Percentiles rank a stretch among this genome's conserved stretches.
phyloP scores from a whole-genome alignment of 768 basidiomycete genomes.

The Rhodocollybia butyracea region DNA sequence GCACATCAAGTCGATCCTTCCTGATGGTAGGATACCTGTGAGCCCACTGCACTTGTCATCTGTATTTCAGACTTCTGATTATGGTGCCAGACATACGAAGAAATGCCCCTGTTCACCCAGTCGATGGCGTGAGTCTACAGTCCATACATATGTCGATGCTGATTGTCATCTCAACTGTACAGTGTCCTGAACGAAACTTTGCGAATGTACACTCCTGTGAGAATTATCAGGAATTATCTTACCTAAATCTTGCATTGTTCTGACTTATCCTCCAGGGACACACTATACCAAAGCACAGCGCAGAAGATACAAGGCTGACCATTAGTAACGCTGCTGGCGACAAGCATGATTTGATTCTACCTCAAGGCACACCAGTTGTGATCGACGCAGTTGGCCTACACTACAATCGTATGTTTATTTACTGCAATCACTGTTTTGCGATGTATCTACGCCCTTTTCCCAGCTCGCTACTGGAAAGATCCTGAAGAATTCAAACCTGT shows the following conservation, averaged over 20 bases:
- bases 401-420: slow-evolving; percentile 41
- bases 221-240: slow-evolving; percentile 9
- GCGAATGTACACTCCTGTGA: slow-evolving; percentile 43
- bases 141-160: too few species aligned
- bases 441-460: background rate
- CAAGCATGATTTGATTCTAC: slow-evolving; percentile 35
- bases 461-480: slow-evolving; percentile 56
- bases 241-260: background rate
- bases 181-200: slow-evolving; percentile 51
- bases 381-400: slow-evolving; percentile 41
- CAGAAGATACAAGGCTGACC: slow-evolving; percentile 43
- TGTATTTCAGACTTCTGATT: background rate
- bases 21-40: slow-evolving; percentile 31
- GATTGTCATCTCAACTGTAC: background rate
- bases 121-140: slow-evolving; percentile 39
- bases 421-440: background rate
- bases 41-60: slow-evolving; percentile 2
- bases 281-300: slow-evolving; percentile 39
- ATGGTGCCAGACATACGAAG: slow-evolving; percentile 33
- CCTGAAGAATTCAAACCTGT: slow-evolving; percentile 42
- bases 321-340: slow-evolving; percentile 34
- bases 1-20: slow-evolving; percentile 29
- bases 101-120: slow-evolving; percentile 35
- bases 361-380: slow-evolving; percentile 35
- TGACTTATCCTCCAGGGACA: too few species aligned